A percentile compares a stretch with the other conserved stretches of the same genome.
phyloP scores from a whole-genome alignment of 2,329 filamentous ascomycete genomes.

The Helotiales sp. region DNA sequence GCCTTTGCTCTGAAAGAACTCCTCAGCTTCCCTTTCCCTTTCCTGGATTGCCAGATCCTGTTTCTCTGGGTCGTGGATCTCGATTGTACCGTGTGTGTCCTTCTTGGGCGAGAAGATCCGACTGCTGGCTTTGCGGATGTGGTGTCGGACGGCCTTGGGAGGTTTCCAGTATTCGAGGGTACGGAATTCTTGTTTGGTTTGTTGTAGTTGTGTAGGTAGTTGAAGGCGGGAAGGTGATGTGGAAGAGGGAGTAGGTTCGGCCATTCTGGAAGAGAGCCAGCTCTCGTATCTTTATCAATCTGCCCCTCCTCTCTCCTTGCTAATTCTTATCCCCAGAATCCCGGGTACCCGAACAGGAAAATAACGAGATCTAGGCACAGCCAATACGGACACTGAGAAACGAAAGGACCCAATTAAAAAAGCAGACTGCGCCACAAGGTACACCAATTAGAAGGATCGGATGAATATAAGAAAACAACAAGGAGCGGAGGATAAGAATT shows the following conservation, averaged over 20 bases:
- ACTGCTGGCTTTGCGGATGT: conserved; percentile 31
- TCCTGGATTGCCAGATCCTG: conserved; percentile 15
- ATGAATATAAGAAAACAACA: not conserved
- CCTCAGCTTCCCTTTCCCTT: conserved; percentile 5
- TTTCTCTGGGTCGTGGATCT: conserved; percentile 12
- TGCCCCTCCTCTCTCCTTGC: not conserved
- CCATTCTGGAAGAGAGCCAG: conserved; percentile 9
- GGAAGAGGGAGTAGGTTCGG: conserved; percentile 3
- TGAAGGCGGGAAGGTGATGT: conserved; percentile 3
- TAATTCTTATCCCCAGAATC: not conserved
- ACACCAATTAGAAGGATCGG: conserved; percentile 2
- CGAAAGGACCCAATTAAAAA: conserved; percentile 5
- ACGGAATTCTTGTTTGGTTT: conserved; percentile 26
- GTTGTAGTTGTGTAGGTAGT: conserved; percentile 14
- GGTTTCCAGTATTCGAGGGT: conserved; percentile 38
- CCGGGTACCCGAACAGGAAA: not conserved
- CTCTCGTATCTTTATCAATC: conserved; percentile 12
- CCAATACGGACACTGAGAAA: not conserved
- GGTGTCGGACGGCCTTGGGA: conserved; percentile 31
- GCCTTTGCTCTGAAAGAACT: conserved; percentile 18
- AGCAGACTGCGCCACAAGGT: conserved; percentile 8
- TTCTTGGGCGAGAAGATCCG: conserved; percentile 18
- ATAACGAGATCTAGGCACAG: not conserved
- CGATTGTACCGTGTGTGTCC: conserved; percentile 10
- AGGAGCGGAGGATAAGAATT: too few relatives aligned